phyloP scores from a whole-genome alignment of 495 filamentous ascomycete species.

The Trichoderma asperelloides region DNA sequence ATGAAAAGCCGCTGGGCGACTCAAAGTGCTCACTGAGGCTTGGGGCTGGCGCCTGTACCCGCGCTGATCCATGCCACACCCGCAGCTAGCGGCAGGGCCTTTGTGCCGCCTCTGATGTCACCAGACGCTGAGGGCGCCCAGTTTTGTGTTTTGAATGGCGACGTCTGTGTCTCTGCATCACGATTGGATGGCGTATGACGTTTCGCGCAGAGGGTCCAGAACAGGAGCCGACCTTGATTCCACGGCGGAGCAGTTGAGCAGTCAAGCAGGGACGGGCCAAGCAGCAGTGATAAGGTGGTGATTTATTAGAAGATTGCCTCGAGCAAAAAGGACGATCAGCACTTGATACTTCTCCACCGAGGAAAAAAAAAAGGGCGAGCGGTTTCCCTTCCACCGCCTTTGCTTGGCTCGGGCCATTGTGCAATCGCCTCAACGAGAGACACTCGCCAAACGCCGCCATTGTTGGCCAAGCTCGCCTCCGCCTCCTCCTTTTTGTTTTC shows the following conservation, averaged over 20 bases:
- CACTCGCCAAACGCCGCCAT: not conserved
- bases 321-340: no score
- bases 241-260: no score
- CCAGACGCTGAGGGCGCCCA: not conserved
- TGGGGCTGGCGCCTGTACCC: slow-evolving; percentile 1
- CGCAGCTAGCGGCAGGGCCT: not conserved
- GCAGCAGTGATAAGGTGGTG: no score
- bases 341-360: not conserved
- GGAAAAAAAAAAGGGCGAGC: no score
- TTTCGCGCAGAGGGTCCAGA: not conserved
- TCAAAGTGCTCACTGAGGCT: slow-evolving; percentile 3
- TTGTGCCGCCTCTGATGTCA: slow-evolving; percentile 1
- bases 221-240: not conserved
- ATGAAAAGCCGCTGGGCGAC: not conserved
- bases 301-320: no score
- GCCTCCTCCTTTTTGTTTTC: not conserved
- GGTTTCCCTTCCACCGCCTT: no score
- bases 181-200: not conserved
- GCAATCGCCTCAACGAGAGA: not conserved
- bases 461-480: not conserved
- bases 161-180: not conserved
- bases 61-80: slow-evolving; percentile 7
- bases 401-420: not conserved
- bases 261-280: no score
- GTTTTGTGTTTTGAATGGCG: not conserved